Evolutionary conservation across 176 grass and related monocot species (phyloP).

Genomic region (Zoysia japonica): DNA sequence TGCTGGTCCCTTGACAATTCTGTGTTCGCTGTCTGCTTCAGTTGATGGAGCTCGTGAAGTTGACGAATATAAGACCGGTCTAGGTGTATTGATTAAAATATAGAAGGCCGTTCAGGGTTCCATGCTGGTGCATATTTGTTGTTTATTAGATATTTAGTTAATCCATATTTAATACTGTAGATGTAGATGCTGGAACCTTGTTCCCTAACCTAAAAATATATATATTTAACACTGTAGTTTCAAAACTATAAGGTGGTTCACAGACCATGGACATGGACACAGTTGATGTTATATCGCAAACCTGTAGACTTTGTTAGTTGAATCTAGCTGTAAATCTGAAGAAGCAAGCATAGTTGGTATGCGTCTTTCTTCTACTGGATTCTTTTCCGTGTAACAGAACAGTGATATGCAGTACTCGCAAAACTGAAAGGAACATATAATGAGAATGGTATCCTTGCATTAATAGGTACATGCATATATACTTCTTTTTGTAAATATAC

Average conservation of each 20-base stretch:
- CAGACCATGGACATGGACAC: conserved; percentile 3
- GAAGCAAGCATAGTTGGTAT: not conserved
- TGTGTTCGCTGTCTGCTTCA: conserved; percentile 23
- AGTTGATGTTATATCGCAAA: not conserved
- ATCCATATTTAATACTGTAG: not conserved
- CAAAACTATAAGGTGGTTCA: not conserved
- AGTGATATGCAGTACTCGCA: conserved; percentile 14
- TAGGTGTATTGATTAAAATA: conserved; percentile 7
- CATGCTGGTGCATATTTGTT: not conserved
- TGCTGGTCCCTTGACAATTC: conserved; percentile 8
- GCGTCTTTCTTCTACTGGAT: not conserved
- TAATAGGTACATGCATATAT: conserved; percentile 18
- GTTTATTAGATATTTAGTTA: not conserved
- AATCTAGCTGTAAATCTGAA: conserved; percentile 16
- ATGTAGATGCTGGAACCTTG: too few species aligned
- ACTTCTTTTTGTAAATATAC: not conserved
- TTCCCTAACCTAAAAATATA: too few species aligned
- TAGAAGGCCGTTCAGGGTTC: not conserved
- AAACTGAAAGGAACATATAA: not conserved
- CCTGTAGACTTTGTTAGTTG: not conserved
- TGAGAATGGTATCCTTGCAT: conserved; percentile 14
- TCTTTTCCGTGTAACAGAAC: not conserved
- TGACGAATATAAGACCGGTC: conserved; percentile 18
- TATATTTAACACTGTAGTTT: not conserved
- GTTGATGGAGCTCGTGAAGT: not conserved